Conservation (phyloP, 1,284 basidiomycete genomes). For the Ustilago loliicola region DNA sequence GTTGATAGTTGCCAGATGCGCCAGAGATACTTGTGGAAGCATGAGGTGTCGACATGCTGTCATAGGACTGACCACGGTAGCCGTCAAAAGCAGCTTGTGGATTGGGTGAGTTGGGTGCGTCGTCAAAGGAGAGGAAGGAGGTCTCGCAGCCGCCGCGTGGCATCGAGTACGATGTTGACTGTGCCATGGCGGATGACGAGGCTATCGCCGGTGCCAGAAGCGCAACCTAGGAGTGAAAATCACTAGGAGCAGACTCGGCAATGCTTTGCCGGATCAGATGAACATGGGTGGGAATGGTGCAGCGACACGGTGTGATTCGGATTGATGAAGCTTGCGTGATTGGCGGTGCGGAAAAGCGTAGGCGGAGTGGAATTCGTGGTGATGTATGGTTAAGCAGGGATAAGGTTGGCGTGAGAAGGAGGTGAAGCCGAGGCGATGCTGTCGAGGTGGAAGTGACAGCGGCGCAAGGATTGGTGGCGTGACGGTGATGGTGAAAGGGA, state of each 20-base stretch:
- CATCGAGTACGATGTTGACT: slow-evolving; percentile 10
- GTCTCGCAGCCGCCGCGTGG: slow-evolving; percentile 15
- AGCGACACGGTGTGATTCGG: slow-evolving; percentile 2
- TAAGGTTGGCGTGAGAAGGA: neutral
- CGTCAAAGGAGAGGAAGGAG: slow-evolving; percentile 40
- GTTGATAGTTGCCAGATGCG: neutral
- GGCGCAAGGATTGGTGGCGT: neutral
- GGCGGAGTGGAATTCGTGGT: neutral
- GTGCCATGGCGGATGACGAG: slow-evolving; percentile 19
- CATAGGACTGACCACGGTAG: neutral
- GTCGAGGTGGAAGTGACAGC: neutral
- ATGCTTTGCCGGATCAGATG: slow-evolving; percentile 5
- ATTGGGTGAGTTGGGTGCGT: slow-evolving; percentile 26
- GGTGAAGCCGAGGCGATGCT: neutral
- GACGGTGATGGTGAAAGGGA: neutral
- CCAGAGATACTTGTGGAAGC: neutral
- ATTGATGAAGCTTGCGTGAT: neutral
- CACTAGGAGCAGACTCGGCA: slow-evolving; percentile 8
- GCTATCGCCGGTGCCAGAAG: neutral
- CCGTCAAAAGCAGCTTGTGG: neutral
- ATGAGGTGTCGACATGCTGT: neutral
- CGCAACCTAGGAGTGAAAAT: too few species aligned
- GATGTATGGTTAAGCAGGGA: neutral
- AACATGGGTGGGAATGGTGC: slow-evolving; percentile 12
- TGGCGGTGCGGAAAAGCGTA: neutral